These are phyloP conservation scores for Dalbergia oliveri DNA, from an alignment of 306 rosid genomes.

Conservation along the genomic window DNA sequence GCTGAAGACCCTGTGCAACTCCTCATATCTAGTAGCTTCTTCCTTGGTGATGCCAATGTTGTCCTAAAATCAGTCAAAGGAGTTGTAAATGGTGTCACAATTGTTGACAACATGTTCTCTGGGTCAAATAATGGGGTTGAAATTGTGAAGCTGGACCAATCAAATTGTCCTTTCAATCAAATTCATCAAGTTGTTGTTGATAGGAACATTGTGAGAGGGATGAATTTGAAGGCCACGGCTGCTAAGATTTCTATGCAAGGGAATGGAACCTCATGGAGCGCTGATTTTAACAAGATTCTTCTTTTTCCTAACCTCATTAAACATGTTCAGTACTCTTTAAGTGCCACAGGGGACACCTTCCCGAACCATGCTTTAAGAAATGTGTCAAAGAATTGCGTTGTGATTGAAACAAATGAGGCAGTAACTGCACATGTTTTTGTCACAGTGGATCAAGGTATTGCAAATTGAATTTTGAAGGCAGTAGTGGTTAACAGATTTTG, in stretches of 20 bases:
- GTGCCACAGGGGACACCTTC: conserved; percentile 44
- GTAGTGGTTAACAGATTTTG: not conserved
- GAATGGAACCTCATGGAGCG: conserved; percentile 70
- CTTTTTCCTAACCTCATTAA: conserved; percentile 74
- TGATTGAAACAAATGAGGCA: conserved; percentile 61
- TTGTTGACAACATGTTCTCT: conserved; percentile 87
- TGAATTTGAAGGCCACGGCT: conserved; percentile 69
- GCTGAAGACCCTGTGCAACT: conserved; percentile 92
- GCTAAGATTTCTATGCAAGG: conserved; percentile 60
- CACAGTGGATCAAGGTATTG: conserved; percentile 66
- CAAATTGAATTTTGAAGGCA: conserved; percentile 38
- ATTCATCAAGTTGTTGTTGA: conserved; percentile 76
- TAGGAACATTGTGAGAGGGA: conserved; percentile 78
- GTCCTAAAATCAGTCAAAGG: conserved; percentile 80
- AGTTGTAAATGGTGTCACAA: conserved; percentile 64
- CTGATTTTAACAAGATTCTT: conserved; percentile 68
- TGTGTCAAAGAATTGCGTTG: conserved; percentile 64
- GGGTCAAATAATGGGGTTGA: conserved; percentile 65
- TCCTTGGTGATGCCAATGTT: conserved; percentile 84
- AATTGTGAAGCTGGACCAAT: conserved; percentile 75
- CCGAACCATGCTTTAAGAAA: conserved; percentile 75
- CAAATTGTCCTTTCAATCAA: conserved; percentile 56
- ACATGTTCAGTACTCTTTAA: conserved; percentile 72
- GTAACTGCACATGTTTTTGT: conserved; percentile 62
- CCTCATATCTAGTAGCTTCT: conserved; percentile 71